Conservation (phyloP, 495 filamentous ascomycete genomes). For the Podospora appendiculata region DNA sequence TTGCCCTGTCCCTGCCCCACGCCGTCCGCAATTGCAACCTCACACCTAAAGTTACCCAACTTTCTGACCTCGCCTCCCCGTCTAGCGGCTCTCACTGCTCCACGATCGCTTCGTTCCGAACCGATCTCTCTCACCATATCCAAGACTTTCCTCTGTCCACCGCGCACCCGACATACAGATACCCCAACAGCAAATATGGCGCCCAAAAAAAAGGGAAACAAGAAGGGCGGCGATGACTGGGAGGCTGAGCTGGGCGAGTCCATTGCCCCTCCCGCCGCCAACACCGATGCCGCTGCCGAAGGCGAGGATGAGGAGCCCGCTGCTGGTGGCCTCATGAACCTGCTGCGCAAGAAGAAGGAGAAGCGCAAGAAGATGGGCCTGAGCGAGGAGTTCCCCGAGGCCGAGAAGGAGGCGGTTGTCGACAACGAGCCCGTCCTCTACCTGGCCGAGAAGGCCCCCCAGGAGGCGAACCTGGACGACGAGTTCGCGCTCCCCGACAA, state of each 20-base stretch:
- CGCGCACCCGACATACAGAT: background rate
- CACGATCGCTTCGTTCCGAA: too few relatives aligned
- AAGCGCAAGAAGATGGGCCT: conserved; percentile 93
- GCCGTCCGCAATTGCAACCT: too few relatives aligned
- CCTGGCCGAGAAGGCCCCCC: conserved; percentile 63
- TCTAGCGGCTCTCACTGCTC: too few relatives aligned
- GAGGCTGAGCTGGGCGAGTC: conserved; percentile 88
- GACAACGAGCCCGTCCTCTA: conserved; percentile 34
- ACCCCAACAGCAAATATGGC: conserved; percentile 50
- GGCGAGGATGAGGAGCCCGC: conserved; percentile 45
- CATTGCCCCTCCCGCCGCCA: conserved; percentile 42
- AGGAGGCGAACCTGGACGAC: conserved; percentile 79
- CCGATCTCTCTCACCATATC: too few relatives aligned
- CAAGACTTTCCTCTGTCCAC: background rate
- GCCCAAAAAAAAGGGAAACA: conserved; percentile 89
- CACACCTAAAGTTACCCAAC: too few relatives aligned
- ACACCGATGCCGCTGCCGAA: conserved; percentile 29
- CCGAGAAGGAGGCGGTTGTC: conserved; percentile 45
- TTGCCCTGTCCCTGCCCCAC: too few relatives aligned
- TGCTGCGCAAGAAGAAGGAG: conserved; percentile 79
- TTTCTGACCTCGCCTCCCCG: too few relatives aligned
- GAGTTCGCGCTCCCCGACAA: conserved; percentile 81
- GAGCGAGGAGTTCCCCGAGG: conserved; percentile 65
- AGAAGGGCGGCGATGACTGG: conserved; percentile 88
- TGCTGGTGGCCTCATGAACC: conserved; percentile 67